A percentile compares a stretch with the other conserved stretches of the same genome.
Evolutionary conservation across 495 filamentous ascomycete species (phyloP).

Genomic region (Astrocystis sublimbata): DNA sequence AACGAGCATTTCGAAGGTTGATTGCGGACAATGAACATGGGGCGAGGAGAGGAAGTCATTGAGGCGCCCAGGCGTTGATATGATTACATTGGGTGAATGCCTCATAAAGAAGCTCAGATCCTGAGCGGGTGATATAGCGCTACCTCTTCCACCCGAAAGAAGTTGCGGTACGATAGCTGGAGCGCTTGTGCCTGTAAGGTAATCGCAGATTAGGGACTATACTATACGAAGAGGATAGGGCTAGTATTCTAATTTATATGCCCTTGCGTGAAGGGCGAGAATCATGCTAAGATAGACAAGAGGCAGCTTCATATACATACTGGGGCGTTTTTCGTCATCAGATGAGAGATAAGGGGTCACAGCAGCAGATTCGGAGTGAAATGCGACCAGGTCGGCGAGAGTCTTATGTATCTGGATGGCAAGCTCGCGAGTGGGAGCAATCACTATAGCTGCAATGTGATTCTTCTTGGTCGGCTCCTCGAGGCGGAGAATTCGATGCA

Average conservation of each 20-base stretch:
- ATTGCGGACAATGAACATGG: slow-evolving; percentile 84
- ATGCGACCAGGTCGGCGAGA: slow-evolving; percentile 71
- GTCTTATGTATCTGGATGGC: slow-evolving; percentile 88
- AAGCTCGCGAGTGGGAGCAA: slow-evolving; percentile 91
- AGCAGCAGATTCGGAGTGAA: slow-evolving; percentile 76
- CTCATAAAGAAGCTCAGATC: slow-evolving; percentile 81
- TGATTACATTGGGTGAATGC: slow-evolving; percentile 78
- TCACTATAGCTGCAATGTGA: slow-evolving; percentile 85
- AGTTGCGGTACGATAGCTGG: slow-evolving; percentile 79
- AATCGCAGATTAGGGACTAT: background rate
- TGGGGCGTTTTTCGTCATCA: slow-evolving; percentile 54
- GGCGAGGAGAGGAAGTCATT: slow-evolving; percentile 86
- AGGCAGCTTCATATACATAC: background rate
- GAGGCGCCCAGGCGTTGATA: slow-evolving; percentile 86
- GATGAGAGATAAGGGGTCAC: slow-evolving; percentile 48
- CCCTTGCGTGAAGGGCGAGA: background rate
- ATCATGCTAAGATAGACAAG: background rate
- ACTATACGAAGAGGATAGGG: background rate
- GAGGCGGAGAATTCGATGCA: slow-evolving; percentile 75
- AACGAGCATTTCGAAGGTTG: slow-evolving; percentile 85
- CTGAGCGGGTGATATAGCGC: slow-evolving; percentile 70
- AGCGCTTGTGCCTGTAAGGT: slow-evolving; percentile 35
- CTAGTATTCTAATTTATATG: background rate
- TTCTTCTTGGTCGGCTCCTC: slow-evolving; percentile 79
- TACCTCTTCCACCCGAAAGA: slow-evolving; percentile 71